A percentile compares a stretch with the other conserved stretches of the same genome.
These are phyloP conservation scores for Botrytis fabae DNA, from an alignment of 2,329 filamentous ascomycete genomes.

Conservation along the genomic window DNA sequence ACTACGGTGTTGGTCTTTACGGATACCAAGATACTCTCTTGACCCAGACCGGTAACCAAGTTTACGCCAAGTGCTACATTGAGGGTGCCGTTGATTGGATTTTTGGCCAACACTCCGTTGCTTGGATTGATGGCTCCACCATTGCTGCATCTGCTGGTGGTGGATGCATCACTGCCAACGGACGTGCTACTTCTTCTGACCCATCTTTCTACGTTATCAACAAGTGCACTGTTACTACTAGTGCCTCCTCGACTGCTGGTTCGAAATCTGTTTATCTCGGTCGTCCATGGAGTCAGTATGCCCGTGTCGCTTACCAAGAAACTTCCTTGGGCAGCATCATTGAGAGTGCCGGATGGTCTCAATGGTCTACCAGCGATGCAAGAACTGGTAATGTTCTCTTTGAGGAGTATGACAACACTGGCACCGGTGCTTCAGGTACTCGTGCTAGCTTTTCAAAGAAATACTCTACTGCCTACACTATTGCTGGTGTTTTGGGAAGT, in stretches of 20 bases:
- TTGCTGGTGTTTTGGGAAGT: slow-evolving; percentile 49
- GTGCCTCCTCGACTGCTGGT: slow-evolving; percentile 42
- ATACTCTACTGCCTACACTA: slow-evolving; percentile 45
- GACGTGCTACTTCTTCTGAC: slow-evolving; percentile 44
- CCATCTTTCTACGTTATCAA: slow-evolving; percentile 55
- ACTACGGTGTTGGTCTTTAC: slow-evolving; percentile 56
- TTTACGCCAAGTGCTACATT: slow-evolving; percentile 58
- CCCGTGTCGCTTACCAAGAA: slow-evolving; percentile 53
- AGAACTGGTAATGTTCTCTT: slow-evolving; percentile 51
- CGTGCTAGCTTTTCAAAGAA: slow-evolving; percentile 50
- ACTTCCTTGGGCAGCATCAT: slow-evolving; percentile 51
- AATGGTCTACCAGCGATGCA: slow-evolving; percentile 47
- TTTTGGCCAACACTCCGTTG: slow-evolving; percentile 55
- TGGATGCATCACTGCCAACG: slow-evolving; percentile 42
- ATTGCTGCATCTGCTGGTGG: slow-evolving; percentile 49
- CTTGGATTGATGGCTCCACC: slow-evolving; percentile 44
- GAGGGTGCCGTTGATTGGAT: slow-evolving; percentile 61
- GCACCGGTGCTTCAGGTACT: slow-evolving; percentile 50
- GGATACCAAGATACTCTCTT: slow-evolving; percentile 59
- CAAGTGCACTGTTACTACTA: slow-evolving; percentile 46
- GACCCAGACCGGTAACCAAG: slow-evolving; percentile 51
- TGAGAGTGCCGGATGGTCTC: slow-evolving; percentile 52
- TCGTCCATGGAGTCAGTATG: slow-evolving; percentile 53
- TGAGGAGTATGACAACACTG: slow-evolving; percentile 55
- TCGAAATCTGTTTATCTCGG: slow-evolving; percentile 51